These are phyloP conservation scores for Chenopodium suecicum DNA, from an alignment of 148 eudicot species.

Conservation along the genomic window DNA sequence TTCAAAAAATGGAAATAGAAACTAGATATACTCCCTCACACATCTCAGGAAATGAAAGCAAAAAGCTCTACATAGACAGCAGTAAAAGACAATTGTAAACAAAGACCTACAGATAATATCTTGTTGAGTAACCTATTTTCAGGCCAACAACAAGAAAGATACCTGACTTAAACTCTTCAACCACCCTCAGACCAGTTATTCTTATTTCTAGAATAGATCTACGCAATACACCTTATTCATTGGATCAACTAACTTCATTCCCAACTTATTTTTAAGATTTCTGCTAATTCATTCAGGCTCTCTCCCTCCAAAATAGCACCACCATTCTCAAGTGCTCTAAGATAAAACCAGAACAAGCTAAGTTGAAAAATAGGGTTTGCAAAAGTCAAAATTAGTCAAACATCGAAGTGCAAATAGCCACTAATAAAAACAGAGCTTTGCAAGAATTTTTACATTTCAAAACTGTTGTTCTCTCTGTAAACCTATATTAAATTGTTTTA, in stretches of 20 bases:
- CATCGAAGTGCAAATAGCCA: background rate
- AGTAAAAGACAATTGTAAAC: background rate
- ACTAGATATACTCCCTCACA: background rate
- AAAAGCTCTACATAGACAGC: background rate
- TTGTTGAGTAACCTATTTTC: background rate
- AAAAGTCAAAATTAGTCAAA: background rate
- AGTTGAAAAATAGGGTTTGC: background rate
- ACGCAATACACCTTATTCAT: background rate
- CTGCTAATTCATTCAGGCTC: background rate
- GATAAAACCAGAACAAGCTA: background rate
- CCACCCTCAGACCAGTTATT: background rate
- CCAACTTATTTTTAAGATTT: background rate
- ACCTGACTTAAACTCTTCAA: background rate
- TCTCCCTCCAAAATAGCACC: background rate
- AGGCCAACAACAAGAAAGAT: background rate
- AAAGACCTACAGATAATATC: background rate
- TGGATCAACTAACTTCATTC: background rate
- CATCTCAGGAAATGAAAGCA: background rate
- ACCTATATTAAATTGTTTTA: background rate
- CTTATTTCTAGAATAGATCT: background rate
- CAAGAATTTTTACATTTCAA: background rate
- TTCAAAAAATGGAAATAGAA: no score
- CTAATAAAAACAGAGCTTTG: background rate
- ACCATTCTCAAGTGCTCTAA: background rate
- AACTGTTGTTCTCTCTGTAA: background rate